Evolutionary conservation across 257 asterid genomes (phyloP).

Genomic region (Eucommia ulmoides): DNA sequence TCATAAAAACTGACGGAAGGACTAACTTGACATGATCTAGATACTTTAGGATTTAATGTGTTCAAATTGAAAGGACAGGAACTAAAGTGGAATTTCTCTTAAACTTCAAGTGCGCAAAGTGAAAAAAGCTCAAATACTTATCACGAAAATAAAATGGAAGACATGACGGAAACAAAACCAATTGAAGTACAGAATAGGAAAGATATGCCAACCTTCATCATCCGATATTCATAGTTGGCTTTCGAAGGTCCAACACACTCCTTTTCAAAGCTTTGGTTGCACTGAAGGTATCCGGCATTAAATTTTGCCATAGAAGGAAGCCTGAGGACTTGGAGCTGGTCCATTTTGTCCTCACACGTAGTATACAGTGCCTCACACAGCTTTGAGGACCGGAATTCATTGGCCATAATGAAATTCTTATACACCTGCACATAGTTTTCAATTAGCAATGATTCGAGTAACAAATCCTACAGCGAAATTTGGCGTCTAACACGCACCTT

Average conservation of each 20-base stretch:
- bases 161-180: background rate
- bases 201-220: slow-evolving; percentile 54
- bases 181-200: slow-evolving; percentile 3
- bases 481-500: slow-evolving; percentile 29
- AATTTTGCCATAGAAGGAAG: slow-evolving; percentile 99
- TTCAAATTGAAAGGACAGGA: too few relatives aligned
- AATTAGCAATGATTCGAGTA: slow-evolving; percentile 12
- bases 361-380: slow-evolving; percentile 75
- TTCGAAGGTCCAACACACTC: slow-evolving; percentile 93
- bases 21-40: too few relatives aligned
- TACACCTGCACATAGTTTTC: slow-evolving; percentile 34
- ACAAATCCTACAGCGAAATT: background rate
- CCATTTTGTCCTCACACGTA: slow-evolving; percentile 89
- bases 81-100: too few relatives aligned
- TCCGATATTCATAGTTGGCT: slow-evolving; percentile 69
- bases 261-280: slow-evolving; percentile 75
- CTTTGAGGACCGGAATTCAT: slow-evolving; percentile 76
- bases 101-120: too few relatives aligned
- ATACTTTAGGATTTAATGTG: too few relatives aligned
- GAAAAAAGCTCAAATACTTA: too few relatives aligned
- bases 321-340: slow-evolving; percentile 83
- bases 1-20: too few relatives aligned
- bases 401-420: slow-evolving; percentile 51
- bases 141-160: too few relatives aligned
- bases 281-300: slow-evolving; percentile 81